Percentiles rank a stretch among this genome's conserved stretches.
Conservation (phyloP, 139 green algal genomes). For the Mesotaenium endlicherianum region DNA sequence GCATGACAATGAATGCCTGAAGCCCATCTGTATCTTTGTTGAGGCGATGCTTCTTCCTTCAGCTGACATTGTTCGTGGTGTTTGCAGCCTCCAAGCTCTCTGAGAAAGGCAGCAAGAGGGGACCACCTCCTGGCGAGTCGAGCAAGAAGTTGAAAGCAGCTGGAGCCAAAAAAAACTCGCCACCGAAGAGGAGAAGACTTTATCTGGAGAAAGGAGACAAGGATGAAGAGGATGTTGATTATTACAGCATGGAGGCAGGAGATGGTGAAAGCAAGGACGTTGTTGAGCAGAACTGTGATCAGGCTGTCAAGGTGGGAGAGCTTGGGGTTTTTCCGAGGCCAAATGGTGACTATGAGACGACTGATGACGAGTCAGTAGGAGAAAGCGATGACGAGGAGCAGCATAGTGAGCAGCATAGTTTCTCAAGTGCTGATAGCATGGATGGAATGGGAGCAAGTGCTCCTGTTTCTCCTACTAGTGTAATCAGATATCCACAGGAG, state of each 20-base stretch:
- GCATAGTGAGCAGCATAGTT: background rate
- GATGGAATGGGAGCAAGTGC: background rate
- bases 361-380: background rate
- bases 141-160: background rate
- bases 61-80: too few relatives aligned
- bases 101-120: background rate
- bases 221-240: background rate
- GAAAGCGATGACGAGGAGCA: background rate
- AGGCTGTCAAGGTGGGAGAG: background rate
- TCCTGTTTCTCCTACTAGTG: background rate
- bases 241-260: background rate
- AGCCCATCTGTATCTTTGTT: too few relatives aligned
- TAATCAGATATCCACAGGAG: too few relatives aligned
- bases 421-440: background rate
- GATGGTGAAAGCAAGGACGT: background rate
- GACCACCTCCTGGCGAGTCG: constrained; percentile 2
- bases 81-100: background rate
- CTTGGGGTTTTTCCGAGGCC: background rate
- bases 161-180: background rate
- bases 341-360: background rate
- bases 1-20: too few relatives aligned
- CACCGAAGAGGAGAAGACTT: background rate
- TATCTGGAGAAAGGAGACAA: background rate
- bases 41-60: too few relatives aligned
- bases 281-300: background rate